A percentile compares a stretch with the other conserved stretches of the same genome.
Conservation (phyloP, 148 eudicot genomes). For the Chenopodium suecicum region DNA sequence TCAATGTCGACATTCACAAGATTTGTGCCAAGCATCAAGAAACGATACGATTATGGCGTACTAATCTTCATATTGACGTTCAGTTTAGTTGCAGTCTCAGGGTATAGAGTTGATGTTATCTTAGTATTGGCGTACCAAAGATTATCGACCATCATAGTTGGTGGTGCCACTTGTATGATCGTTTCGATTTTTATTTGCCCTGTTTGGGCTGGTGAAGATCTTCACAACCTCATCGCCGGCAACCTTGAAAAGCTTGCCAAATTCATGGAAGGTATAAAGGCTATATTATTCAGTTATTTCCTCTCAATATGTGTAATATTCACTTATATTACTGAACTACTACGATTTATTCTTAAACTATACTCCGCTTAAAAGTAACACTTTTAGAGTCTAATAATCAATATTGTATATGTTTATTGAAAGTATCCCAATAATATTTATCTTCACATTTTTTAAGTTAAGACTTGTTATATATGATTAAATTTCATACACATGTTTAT, state of each 20-base stretch:
- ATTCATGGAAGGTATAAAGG: slow-evolving; percentile 47
- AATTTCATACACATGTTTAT: no score
- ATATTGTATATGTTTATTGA: no score
- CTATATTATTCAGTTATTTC: neutral
- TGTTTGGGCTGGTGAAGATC: slow-evolving; percentile 62
- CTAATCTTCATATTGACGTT: slow-evolving; percentile 51
- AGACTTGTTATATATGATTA: no score
- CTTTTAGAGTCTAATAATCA: no score
- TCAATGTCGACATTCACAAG: slow-evolving; percentile 36
- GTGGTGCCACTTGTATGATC: slow-evolving; percentile 36
- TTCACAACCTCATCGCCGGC: slow-evolving; percentile 35
- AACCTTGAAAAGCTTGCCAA: slow-evolving; percentile 41
- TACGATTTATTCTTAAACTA: no score
- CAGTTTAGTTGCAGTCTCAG: slow-evolving; percentile 42
- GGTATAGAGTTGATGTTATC: slow-evolving; percentile 35
- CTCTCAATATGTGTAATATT: neutral
- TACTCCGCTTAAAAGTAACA: no score
- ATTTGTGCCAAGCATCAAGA: slow-evolving; percentile 43
- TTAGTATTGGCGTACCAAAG: slow-evolving; percentile 38
- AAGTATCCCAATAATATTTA: no score
- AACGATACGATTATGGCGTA: slow-evolving; percentile 46
- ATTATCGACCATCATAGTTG: slow-evolving; percentile 37
- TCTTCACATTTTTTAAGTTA: no score
- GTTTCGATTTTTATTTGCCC: slow-evolving; percentile 42
- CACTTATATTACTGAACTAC: no score